phyloP scores from a whole-genome alignment of 345 rosid genomes.

The Lepidium africanum region DNA sequence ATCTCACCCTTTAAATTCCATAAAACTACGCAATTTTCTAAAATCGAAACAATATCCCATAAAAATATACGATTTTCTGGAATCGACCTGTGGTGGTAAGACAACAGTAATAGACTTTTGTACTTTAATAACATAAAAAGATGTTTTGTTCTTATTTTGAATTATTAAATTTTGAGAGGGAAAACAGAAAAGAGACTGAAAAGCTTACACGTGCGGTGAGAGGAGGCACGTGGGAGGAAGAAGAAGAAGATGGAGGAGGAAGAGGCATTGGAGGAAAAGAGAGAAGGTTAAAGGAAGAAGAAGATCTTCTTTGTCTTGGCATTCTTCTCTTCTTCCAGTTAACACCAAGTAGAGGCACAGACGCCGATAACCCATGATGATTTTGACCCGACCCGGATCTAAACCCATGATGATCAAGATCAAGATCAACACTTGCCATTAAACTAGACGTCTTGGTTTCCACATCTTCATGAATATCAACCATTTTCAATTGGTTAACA shows the following conservation, averaged over 20 bases:
- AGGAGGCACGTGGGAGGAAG: slow-evolving; percentile 24
- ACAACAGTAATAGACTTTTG: too few species aligned
- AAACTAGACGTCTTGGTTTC: slow-evolving; percentile 51
- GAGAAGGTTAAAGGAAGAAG: slow-evolving; percentile 46
- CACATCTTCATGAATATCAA: slow-evolving; percentile 25
- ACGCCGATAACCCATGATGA: slow-evolving; percentile 31
- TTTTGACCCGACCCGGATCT: slow-evolving; percentile 36
- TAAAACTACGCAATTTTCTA: too few species aligned
- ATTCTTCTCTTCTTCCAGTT: slow-evolving; percentile 78
- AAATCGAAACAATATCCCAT: too few species aligned
- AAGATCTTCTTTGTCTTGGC: slow-evolving; percentile 78
- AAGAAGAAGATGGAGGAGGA: background rate
- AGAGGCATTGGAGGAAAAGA: slow-evolving; percentile 29
- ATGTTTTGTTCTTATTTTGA: background rate
- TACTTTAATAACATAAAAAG: too few species aligned
- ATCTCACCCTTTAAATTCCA: too few species aligned
- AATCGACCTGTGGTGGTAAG: too few species aligned
- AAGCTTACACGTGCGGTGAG: slow-evolving; percentile 69
- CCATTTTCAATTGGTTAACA: slow-evolving; percentile 35
- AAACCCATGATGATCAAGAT: background rate
- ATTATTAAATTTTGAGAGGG: background rate
- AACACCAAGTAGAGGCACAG: slow-evolving; percentile 47
- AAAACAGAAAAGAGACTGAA: background rate
- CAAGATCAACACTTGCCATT: slow-evolving; percentile 52
- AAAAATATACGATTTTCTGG: too few species aligned